Base-by-base conservation (phyloP, 202 grass and related monocot genomes). In the Bolboschoenoplectus hybrid region DNA sequence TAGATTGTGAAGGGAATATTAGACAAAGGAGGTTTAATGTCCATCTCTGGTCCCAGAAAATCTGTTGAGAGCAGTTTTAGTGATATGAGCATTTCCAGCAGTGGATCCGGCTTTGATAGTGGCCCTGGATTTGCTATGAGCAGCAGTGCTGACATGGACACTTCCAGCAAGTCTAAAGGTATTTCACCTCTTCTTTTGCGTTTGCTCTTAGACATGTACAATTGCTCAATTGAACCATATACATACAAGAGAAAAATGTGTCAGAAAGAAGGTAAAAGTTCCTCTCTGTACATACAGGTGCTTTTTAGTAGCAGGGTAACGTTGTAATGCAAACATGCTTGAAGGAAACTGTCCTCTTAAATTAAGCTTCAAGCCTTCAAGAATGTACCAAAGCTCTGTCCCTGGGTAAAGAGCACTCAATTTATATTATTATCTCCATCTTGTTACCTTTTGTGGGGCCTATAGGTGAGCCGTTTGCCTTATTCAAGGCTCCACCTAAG, bases 1-100 rank as follows among this genome's bases (percentile, higher is more conserved):
- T 82, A 97, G 95, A 94, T 90, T 86, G 92, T 93, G 80, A 97
- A 85, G 85, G 91, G 89, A 56, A 94, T 86, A 93, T 84, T 88
- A 39, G 91, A 97, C n/a, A 97, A 97, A 88, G 94, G 94, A 61
- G 94, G 90, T 71, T 94, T 90, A 83, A 89, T 91, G 65, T 89
- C 87, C 87, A 89, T 97, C 63, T 93, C 95, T 87, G 95, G 92
- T 60, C 91, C 92, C 49, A 88, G 85, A 52, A 88, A 89, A 85
- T 87, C 86, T 20, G 94, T 86, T 20, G 94, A 97, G 55, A 93
- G 90, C 72, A 45, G 82, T 77, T 97, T 94, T 81, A 90, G 61
- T 64, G 92, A 93, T 63, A 94, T 94, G 92, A 93, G 44, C 63
- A 94, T 93, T 71, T 67, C 74, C 57, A 91, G 89, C 60, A 79